Conservation (phyloP, 140 eudicot genomes). For the Cichorium intybus region DNA sequence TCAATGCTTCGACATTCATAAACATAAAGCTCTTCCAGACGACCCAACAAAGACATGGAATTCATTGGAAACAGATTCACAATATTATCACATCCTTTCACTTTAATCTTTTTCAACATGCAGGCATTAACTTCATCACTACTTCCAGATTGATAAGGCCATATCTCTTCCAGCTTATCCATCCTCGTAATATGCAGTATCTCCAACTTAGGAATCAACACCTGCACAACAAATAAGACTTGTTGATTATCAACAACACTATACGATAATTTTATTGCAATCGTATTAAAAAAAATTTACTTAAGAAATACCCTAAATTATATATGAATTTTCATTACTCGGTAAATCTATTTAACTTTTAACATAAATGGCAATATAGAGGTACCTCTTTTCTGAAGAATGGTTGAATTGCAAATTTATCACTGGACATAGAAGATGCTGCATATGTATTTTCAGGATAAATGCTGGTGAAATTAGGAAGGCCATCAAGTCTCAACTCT, state of each 20-base stretch:
- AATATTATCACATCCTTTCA: background rate
- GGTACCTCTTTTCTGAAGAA: slow-evolving; percentile 2
- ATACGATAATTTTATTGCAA: too few species aligned
- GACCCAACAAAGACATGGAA: slow-evolving; percentile 3
- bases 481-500: background rate
- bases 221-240: background rate
- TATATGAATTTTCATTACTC: background rate
- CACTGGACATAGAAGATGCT: background rate
- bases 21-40: slow-evolving; percentile 2
- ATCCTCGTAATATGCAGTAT: background rate
- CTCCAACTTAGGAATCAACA: slow-evolving; percentile 1
- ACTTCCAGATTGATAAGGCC: background rate
- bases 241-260: background rate
- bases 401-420: background rate
- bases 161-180: slow-evolving; percentile 7
- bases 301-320: background rate
- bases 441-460: background rate
- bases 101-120: background rate
- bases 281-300: background rate
- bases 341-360: background rate
- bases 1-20: background rate
- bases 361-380: background rate
- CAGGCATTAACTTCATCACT: background rate
- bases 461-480: background rate
- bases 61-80: background rate